Conservation (phyloP, 208 protist genomes). For the Wallacemonas sp. region DNA sequence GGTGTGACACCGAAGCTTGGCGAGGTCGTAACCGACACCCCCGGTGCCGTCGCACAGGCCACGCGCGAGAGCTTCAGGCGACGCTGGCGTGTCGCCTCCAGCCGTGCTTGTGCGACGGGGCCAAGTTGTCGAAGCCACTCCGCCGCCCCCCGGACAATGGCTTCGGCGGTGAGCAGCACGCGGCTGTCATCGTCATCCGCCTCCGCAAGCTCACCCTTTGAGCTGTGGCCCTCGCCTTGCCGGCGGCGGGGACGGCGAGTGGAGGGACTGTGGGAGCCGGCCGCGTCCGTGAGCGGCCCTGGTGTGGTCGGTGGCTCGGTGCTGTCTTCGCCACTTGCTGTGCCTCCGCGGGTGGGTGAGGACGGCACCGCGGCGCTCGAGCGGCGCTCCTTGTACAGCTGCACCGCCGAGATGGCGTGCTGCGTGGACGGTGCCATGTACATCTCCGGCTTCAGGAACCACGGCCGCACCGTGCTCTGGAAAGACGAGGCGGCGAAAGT, state of each 20-base stretch:
- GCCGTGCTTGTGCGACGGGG: not conserved
- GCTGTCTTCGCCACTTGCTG: too few relatives aligned
- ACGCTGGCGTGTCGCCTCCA: not conserved
- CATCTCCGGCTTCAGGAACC: conserved; percentile 66
- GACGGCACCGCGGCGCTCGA: too few relatives aligned
- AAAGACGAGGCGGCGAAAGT: conserved; percentile 15
- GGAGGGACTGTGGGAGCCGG: not conserved
- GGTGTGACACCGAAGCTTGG: too few relatives aligned
- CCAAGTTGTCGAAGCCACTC: conserved; percentile 6
- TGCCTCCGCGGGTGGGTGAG: too few relatives aligned
- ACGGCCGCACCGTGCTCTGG: conserved; percentile 28
- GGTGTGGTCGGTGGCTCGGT: too few relatives aligned
- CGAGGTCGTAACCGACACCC: too few relatives aligned
- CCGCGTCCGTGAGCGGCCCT: too few relatives aligned
- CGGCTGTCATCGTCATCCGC: conserved; percentile 11
- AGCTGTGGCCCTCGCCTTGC: not conserved
- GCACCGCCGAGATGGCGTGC: conserved; percentile 35
- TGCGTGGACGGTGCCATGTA: conserved; percentile 36
- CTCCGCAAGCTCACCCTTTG: not conserved
- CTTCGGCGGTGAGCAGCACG: conserved; percentile 9
- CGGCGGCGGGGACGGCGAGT: not conserved
- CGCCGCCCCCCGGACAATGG: not conserved
- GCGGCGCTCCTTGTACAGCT: conserved; percentile 44
- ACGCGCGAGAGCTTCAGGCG: not conserved
- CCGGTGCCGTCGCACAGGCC: too few relatives aligned